Evolutionary conservation across 805 yeast genomes (phyloP).

Genomic region (Jamesozyma jinghongensis): DNA sequence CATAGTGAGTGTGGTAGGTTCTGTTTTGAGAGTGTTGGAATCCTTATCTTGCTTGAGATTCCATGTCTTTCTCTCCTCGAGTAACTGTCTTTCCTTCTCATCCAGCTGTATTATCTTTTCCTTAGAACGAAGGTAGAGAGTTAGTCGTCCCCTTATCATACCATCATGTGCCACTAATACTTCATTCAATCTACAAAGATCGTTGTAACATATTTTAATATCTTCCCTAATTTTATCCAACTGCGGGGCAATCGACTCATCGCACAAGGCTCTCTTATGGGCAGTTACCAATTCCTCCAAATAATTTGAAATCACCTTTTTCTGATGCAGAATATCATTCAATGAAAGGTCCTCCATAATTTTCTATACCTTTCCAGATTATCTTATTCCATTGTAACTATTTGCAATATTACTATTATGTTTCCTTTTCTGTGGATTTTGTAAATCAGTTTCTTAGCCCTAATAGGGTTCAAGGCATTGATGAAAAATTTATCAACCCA

Average conservation of each 20-base stretch:
- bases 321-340: conserved; percentile 20
- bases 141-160: conserved; percentile 17
- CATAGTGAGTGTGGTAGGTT: background rate
- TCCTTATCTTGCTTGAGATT: background rate
- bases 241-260: conserved; percentile 10
- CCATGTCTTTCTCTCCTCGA: background rate
- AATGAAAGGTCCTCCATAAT: background rate
- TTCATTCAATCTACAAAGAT: conserved; percentile 19
- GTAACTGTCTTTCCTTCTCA: conserved; percentile 7
- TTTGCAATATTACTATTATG: conserved; percentile 1
- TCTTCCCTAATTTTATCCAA: conserved; percentile 20
- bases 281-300: conserved; percentile 13
- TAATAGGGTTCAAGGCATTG: no score
- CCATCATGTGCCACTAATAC: conserved; percentile 22
- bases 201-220: conserved; percentile 23
- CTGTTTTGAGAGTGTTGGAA: background rate
- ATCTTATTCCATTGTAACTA: background rate
- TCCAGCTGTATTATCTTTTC: conserved; percentile 9
- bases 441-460: no score
- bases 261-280: conserved; percentile 17
- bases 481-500: no score
- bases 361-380: conserved; percentile 1
- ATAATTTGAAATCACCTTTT: conserved; percentile 16
- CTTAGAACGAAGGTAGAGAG: conserved; percentile 7
- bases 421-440: background rate